Base-by-base conservation (phyloP, 176 grass and related monocot species). In the Areca catechu region DNA sequence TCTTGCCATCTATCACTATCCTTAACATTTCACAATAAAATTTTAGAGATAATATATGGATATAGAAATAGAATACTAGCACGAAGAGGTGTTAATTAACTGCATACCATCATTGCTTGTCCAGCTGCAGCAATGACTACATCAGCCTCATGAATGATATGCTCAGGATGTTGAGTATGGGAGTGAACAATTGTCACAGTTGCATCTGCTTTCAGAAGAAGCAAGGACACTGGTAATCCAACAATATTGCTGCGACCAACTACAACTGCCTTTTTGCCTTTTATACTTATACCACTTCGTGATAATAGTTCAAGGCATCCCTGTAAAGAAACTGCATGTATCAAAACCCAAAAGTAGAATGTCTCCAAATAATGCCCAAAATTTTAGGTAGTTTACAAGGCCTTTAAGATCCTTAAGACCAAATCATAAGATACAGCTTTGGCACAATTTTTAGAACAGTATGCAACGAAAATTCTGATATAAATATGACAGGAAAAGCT, bases 191-290 rank as follows among this genome's bases (percentile, higher is more conserved):
- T 71, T 0, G 81, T 82, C 14, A 97, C 86, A 0, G 92, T 97
- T 5, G 86, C 92, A 63, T 97, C 92, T 5, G 83, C 86, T 71
- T 97, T 97, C 48, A 91, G 83, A 54, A 97, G 92, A 48, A 97
- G 92, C 24, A 97, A 74, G 22, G 86, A 80, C 23, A 91, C 83
- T 4, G 92, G 92, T 63, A 97, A 65, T 9, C 87, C 92, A 1
- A 97, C 93, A 12, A 97, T 88, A 71, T 92, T 97, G 83, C 93
- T 85, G 50, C 93, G 87, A 20, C 93, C 93, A 22, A 97, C 93
- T 29, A 92, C 87, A 59, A 88, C 87, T 16, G 87, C 87, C 0
- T 61, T 75, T 62, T 92, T 92, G 50, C 93, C 84, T 77, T 91
- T 92, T 16, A 88, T 49, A 16, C 64, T 73, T 56, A 97, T 20